Conservation (phyloP, 2,329 filamentous ascomycete genomes). For the Chrysosporium queenslandicum region DNA sequence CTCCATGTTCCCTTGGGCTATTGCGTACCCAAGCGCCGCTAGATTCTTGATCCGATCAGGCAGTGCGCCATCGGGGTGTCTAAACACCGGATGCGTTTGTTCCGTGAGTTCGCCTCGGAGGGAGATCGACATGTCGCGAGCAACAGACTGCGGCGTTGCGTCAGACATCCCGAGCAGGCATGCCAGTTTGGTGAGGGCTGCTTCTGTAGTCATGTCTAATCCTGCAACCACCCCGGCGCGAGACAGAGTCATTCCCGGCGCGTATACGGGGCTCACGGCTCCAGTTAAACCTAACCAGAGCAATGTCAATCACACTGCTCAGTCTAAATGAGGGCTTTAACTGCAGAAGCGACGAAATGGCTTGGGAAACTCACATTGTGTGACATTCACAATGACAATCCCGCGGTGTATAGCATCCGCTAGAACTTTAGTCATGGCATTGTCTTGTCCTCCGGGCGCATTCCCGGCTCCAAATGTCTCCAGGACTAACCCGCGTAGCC, state of each 20-base stretch:
- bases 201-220: conserved; percentile 80
- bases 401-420: conserved; percentile 66
- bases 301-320: neutral
- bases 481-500: conserved; percentile 68
- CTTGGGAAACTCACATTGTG: conserved; percentile 63
- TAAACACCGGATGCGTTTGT: conserved; percentile 60
- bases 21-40: conserved; percentile 68
- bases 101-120: conserved; percentile 81
- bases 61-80: conserved; percentile 56
- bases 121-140: conserved; percentile 60
- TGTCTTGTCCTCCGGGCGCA: conserved; percentile 71
- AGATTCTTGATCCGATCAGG: conserved; percentile 55
- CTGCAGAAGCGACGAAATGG: conserved; percentile 18
- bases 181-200: conserved; percentile 79
- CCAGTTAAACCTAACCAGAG: conserved; percentile 44
- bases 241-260: conserved; percentile 65
- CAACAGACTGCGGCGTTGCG: conserved; percentile 56
- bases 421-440: conserved; percentile 67
- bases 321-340: neutral
- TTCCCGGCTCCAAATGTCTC: conserved; percentile 94
- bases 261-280: conserved; percentile 68
- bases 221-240: conserved; percentile 81
- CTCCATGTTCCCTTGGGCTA: conserved; percentile 58
- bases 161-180: conserved; percentile 65
- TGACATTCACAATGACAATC: conserved; percentile 81